phyloP scores from a whole-genome alignment of 2,329 filamentous ascomycete genomes.

The Cordyceps cateniannulata region DNA sequence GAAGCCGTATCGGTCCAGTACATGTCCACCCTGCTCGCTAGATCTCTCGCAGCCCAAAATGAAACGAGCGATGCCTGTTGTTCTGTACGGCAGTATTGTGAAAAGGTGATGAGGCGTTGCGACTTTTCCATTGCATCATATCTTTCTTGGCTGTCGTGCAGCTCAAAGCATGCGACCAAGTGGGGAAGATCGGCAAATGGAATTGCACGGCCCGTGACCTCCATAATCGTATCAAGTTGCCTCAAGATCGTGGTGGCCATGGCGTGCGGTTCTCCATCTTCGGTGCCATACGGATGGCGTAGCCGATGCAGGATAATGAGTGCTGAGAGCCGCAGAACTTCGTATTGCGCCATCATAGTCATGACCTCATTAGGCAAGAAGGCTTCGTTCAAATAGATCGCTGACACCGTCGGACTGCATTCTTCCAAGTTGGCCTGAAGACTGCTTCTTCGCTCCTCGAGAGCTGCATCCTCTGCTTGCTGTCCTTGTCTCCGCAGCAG shows the following conservation, averaged over 20 bases:
- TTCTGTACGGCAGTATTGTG: conserved; percentile 5
- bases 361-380: conserved; percentile 6
- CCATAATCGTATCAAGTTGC: conserved; percentile 7
- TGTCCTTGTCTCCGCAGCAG: background rate
- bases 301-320: conserved; percentile 10
- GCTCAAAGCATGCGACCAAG: conserved; percentile 12
- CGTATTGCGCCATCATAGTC: conserved; percentile 7
- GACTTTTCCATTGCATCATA: background rate
- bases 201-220: conserved; percentile 7
- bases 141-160: background rate
- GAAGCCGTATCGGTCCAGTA: conserved; percentile 9
- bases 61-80: conserved; percentile 7
- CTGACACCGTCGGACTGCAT: conserved; percentile 1
- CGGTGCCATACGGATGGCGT: conserved; percentile 5
- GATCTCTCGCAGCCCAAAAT: conserved; percentile 10
- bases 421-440: background rate
- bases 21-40: background rate
- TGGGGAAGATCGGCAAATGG: conserved; percentile 12
- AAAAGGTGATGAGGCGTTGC: conserved; percentile 12
- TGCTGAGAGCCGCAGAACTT: conserved; percentile 1
- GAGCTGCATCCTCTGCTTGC: background rate
- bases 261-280: background rate
- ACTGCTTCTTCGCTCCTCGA: background rate
- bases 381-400: background rate
- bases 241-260: conserved; percentile 5